Percentiles rank a stretch among this genome's conserved stretches.
These are phyloP conservation scores for Inosperma sp. DNA, from an alignment of 768 basidiomycete species.

Conservation along the genomic window DNA sequence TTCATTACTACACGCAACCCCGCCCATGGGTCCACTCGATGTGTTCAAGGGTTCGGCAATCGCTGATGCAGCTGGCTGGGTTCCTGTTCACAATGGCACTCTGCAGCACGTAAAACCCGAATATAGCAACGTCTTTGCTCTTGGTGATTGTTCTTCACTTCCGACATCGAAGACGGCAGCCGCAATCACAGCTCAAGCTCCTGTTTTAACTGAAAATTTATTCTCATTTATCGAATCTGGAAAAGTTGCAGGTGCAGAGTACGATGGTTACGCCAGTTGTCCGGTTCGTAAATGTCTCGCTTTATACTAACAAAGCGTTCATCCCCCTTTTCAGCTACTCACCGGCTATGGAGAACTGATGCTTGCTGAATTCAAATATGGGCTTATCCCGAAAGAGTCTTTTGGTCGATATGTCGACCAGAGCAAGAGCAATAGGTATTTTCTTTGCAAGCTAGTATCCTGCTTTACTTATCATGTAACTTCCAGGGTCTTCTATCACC, in stretches of 20 bases:
- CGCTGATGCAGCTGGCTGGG: constrained; percentile 83
- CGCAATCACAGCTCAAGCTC: constrained; percentile 87
- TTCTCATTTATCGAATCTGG: constrained; percentile 73
- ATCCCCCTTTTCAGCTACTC: constrained; percentile 47
- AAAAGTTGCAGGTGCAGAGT: constrained; percentile 59
- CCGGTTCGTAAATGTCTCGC: constrained; percentile 50
- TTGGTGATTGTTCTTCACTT: constrained; percentile 90
- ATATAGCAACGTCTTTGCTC: constrained; percentile 76
- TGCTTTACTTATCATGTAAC: no score
- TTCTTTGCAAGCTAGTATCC: constrained; percentile 9
- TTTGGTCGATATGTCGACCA: constrained; percentile 74
- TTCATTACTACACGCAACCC: constrained; percentile 78
- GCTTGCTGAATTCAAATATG: constrained; percentile 95
- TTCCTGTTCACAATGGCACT: constrained; percentile 76
- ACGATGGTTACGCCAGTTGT: constrained; percentile 88
- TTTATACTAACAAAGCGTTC: not conserved
- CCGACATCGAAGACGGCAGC: constrained; percentile 97
- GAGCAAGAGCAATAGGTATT: constrained; percentile 65
- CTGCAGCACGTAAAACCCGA: constrained; percentile 80
- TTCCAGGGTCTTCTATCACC: constrained; percentile 81
- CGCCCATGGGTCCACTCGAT: constrained; percentile 88
- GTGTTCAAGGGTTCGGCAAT: constrained; percentile 74
- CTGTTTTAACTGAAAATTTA: constrained; percentile 86
- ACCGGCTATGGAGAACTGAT: constrained; percentile 80
- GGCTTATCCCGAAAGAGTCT: constrained; percentile 79